phyloP scores from a whole-genome alignment of 306 rosid species.

The Lathyrus sativus region DNA sequence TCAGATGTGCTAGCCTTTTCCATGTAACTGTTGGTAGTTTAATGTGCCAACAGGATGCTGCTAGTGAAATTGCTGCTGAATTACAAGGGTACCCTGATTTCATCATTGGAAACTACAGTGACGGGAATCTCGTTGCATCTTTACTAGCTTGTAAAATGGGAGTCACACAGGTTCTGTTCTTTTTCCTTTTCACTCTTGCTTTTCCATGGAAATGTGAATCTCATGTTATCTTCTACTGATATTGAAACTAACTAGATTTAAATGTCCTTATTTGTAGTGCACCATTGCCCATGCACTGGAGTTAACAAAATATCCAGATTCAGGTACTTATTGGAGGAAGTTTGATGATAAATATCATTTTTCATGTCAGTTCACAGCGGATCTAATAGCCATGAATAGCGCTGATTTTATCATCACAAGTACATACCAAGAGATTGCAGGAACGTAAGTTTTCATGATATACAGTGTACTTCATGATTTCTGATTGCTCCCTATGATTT shows the following conservation, averaged over 20 bases:
- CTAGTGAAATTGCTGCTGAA: conserved; percentile 77
- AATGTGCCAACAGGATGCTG: conserved; percentile 66
- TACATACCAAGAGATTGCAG: conserved; percentile 97
- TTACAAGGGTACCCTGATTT: conserved; percentile 83
- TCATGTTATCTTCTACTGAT: conserved; percentile 15
- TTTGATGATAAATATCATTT: conserved; percentile 85
- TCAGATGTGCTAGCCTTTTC: not conserved
- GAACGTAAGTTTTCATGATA: conserved; percentile 60
- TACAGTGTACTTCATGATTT: conserved; percentile 1
- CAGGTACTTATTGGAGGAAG: conserved; percentile 84
- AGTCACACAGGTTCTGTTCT: conserved; percentile 69
- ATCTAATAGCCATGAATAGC: conserved; percentile 73
- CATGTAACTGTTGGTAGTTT: conserved; percentile 32
- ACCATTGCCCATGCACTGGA: conserved; percentile 82
- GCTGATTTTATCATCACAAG: conserved; percentile 88
- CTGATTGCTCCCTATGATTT: not conserved
- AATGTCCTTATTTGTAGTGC: conserved; percentile 54
- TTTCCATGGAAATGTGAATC: conserved; percentile 23
- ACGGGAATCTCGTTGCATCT: conserved; percentile 92
- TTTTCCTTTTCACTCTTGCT: conserved; percentile 26
- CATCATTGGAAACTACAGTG: conserved; percentile 93
- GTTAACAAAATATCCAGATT: conserved; percentile 84
- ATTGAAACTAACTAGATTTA: conserved; percentile 28
- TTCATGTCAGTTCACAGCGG: conserved; percentile 85
- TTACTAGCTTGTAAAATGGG: conserved; percentile 89